Evolutionary conservation across 2,329 filamentous ascomycete species (phyloP), one percentile per base, ranked within the genome.

Genomic region (Plectosphaerella cucumerina): DNA sequence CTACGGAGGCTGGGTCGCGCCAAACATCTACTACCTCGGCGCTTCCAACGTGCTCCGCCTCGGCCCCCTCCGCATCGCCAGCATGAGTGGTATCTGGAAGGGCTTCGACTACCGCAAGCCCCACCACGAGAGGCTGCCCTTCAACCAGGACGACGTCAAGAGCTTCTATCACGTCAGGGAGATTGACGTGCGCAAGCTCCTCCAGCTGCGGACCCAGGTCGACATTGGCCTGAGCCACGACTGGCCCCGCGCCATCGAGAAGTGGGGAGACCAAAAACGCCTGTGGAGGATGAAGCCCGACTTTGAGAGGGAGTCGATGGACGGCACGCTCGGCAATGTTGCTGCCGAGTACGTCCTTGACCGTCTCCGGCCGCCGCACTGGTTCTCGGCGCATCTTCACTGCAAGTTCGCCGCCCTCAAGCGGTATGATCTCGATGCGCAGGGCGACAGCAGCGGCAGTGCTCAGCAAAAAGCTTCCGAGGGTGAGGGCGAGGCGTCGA

Each of bases 21-120:
- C 90, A 9, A 96, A 94, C 59, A 97, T 99, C 56, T 99, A 97
- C 75, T 99, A 97, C 70, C 80, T 97, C 67, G 94, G 94, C 46
- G 90, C 91, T 33, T 90, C 94, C 53, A 97, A 96, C 64, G 86
- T 99, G 9, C 66, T 99, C 39, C 85, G 87, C 17, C 75, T 95
- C 31, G 93, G 93, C 0, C 87, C 89, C 1, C 72, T 99, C 46
- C 85, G 94, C 20, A 96, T 99, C 55, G 89, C 90, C 34, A 93
- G 87, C 5, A 75, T 97, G 66, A 94, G 90, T 49, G 94, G 94
- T 6, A 99, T 99, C 56, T 99, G 90, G 89, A 97, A 97, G 67
- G 87, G 85, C 2, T 87, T 86, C 61, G 87, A 97, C 69, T 99
- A 95, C 70, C 81, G 82, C 54, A 92, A 88, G 65, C 76, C 86